phyloP scores from a whole-genome alignment of 2,329 filamentous ascomycete genomes.

The Sphaerulina musiva region DNA sequence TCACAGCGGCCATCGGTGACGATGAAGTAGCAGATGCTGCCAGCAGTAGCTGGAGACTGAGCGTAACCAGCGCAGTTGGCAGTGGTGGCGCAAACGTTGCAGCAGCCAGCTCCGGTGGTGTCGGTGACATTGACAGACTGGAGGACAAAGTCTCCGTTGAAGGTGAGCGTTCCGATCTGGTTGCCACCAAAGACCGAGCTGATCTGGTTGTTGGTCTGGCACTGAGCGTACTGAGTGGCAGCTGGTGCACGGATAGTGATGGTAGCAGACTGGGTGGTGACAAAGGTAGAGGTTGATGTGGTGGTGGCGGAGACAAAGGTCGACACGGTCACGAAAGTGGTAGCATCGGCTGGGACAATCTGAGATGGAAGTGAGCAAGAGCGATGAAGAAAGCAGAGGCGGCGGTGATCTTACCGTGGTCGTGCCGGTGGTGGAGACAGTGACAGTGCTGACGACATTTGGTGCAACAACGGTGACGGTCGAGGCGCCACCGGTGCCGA shows the following conservation, averaged over 20 bases:
- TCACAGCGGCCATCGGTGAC: slow-evolving; percentile 5
- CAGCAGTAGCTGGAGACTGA: not conserved
- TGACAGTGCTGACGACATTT: slow-evolving; percentile 1
- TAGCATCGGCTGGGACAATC: slow-evolving; percentile 7
- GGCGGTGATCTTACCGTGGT: not conserved
- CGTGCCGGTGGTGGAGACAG: not conserved
- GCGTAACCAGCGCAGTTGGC: slow-evolving; percentile 10
- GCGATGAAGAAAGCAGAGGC: not conserved
- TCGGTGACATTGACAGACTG: slow-evolving; percentile 5
- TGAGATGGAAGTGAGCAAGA: not conserved
- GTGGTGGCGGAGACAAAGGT: not conserved
- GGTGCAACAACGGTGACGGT: not conserved
- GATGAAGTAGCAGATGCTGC: slow-evolving; percentile 4
- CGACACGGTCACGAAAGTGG: slow-evolving; percentile 1
- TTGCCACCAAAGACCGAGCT: slow-evolving; percentile 5
- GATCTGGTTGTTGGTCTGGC: slow-evolving; percentile 36
- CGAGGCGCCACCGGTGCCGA: not conserved
- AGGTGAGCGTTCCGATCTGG: slow-evolving; percentile 10
- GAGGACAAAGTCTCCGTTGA: slow-evolving; percentile 5
- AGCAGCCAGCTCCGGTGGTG: slow-evolving; percentile 4
- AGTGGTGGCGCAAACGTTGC: not conserved
- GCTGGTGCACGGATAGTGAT: slow-evolving; percentile 5
- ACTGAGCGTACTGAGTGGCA: slow-evolving; percentile 8
- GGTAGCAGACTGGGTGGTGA: slow-evolving; percentile 4
- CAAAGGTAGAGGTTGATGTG: slow-evolving; percentile 3